Conservation (phyloP, 345 rosid species). For the Cardamine occulta region DNA sequence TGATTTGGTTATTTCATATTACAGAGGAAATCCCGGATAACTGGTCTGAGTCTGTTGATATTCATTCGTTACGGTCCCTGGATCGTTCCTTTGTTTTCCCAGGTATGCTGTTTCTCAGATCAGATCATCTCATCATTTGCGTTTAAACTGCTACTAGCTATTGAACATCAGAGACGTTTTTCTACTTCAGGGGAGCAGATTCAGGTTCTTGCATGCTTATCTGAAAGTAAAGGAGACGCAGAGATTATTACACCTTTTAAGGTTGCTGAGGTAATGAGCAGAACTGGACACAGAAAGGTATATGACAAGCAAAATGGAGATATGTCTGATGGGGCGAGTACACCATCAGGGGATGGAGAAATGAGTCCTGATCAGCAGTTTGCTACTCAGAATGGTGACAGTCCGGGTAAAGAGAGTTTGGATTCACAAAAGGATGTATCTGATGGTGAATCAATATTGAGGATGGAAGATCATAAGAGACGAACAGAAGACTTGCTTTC, state of each 20-base stretch:
- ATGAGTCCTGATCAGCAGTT: conserved; percentile 48
- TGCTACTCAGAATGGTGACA: conserved; percentile 56
- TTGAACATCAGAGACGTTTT: conserved; percentile 19
- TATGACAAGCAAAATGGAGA: conserved; percentile 59
- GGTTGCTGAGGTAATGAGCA: conserved; percentile 88
- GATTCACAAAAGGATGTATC: conserved; percentile 59
- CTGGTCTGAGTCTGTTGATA: conserved; percentile 68
- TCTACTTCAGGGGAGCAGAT: conserved; percentile 81
- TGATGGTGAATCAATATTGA: conserved; percentile 81
- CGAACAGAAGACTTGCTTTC: conserved; percentile 72
- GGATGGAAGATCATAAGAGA: conserved; percentile 85
- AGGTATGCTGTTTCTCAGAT: conserved; percentile 51
- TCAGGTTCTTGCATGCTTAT: conserved; percentile 88
- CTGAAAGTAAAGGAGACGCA: conserved; percentile 70
- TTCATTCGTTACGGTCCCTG: conserved; percentile 61
- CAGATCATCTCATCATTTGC: not conserved
- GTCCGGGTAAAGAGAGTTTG: conserved; percentile 53
- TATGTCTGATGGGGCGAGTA: conserved; percentile 44
- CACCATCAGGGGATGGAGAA: conserved; percentile 53
- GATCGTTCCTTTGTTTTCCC: conserved; percentile 94
- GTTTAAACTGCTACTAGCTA: conserved; percentile 3
- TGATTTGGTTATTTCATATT: conserved; percentile 16
- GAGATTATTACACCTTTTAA: conserved; percentile 93
- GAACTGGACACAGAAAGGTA: conserved; percentile 64
- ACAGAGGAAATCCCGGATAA: conserved; percentile 75